Evolutionary conservation across 306 rosid species (phyloP).

Genomic region (Malus orientalis): DNA sequence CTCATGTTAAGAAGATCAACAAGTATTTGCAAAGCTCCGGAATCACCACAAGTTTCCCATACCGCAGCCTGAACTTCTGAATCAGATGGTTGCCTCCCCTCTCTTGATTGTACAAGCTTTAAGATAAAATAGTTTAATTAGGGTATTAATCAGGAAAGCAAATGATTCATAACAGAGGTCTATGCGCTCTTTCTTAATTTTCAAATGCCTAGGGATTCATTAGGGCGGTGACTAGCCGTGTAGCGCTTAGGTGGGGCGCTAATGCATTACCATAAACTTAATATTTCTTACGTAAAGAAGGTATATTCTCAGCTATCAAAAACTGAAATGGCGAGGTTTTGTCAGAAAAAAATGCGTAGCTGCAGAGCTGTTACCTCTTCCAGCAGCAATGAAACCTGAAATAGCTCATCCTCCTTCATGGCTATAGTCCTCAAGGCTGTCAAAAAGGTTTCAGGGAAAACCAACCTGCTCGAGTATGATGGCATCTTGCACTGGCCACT

Average conservation of each 20-base stretch:
- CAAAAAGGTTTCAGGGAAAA: conserved; percentile 79
- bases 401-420: conserved; percentile 70
- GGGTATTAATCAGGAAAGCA: neutral
- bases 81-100: conserved; percentile 58
- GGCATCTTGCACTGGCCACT: conserved; percentile 85
- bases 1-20: conserved; percentile 81
- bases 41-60: conserved; percentile 97
- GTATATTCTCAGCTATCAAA: too few relatives aligned
- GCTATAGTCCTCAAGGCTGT: conserved; percentile 80
- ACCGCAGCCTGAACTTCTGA: conserved; percentile 76
- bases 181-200: too few relatives aligned
- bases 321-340: neutral
- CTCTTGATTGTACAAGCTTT: conserved; percentile 66
- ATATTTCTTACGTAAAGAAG: too few relatives aligned
- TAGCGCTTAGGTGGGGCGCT: too few relatives aligned
- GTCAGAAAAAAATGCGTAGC: neutral
- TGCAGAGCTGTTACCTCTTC: conserved; percentile 59
- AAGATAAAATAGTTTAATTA: conserved; percentile 11
- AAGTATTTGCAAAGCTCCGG: conserved; percentile 85
- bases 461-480: conserved; percentile 58
- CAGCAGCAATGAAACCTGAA: conserved; percentile 71
- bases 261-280: too few relatives aligned
- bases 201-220: too few relatives aligned
- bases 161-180: neutral
- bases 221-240: too few relatives aligned